Percentiles rank a stretch among this genome's conserved stretches.
Evolutionary conservation across 1,284 basidiomycete species (phyloP).

Genomic region (Ustilago tritici): DNA sequence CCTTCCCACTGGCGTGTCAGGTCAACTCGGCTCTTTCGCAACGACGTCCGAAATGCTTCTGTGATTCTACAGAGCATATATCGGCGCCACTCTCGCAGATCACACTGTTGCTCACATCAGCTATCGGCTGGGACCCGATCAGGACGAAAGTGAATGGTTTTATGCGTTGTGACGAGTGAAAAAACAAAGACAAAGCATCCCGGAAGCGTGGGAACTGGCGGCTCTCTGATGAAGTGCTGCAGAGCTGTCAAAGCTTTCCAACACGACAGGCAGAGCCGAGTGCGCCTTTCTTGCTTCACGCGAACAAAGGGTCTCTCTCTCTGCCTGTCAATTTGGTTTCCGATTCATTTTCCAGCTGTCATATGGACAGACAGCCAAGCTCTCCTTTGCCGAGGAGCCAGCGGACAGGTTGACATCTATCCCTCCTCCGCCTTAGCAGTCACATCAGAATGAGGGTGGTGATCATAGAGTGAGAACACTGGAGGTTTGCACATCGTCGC

Average conservation of each 20-base stretch:
- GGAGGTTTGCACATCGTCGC: constrained; percentile 9
- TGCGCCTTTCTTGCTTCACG: not conserved
- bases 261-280: not conserved
- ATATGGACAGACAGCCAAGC: constrained; percentile 8
- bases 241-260: constrained; percentile 6
- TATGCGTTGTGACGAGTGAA: not conserved
- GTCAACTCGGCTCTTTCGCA: not conserved
- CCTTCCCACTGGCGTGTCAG: constrained; percentile 7
- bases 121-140: not conserved
- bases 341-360: constrained; percentile 18
- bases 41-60: not conserved
- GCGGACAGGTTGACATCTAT: not conserved
- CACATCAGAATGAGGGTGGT: constrained; percentile 5
- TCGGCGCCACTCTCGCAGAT: not conserved
- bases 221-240: constrained; percentile 5
- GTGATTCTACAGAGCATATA: not conserved
- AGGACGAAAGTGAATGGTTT: not conserved
- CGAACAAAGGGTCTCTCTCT: constrained; percentile 1
- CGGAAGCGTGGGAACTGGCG: constrained; percentile 10
- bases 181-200: not conserved
- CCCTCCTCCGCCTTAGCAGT: not conserved
- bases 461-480: constrained; percentile 10
- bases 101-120: not conserved
- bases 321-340: not conserved
- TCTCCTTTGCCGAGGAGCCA: constrained; percentile 5